Conservation (phyloP, 169 alveolate species). For the Plasmodium gonderi region DNA sequence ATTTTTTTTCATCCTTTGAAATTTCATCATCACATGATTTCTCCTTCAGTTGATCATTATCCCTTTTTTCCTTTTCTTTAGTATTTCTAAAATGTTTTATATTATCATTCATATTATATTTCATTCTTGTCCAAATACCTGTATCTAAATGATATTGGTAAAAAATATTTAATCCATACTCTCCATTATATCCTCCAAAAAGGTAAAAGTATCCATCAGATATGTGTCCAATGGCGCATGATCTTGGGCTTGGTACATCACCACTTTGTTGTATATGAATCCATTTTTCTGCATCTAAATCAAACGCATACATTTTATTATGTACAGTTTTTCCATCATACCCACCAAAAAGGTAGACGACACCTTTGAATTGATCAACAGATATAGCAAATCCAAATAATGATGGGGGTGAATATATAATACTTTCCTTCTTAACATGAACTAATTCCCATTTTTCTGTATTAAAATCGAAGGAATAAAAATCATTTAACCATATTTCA, state of each 20-base stretch:
- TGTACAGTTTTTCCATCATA: conserved; percentile 16
- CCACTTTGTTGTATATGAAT: conserved; percentile 32
- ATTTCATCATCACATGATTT: not conserved
- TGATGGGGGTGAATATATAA: conserved; percentile 4
- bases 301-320: conserved; percentile 26
- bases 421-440: conserved; percentile 13
- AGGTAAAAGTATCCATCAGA: conserved; percentile 34
- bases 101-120: conserved; percentile 4
- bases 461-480: conserved; percentile 15
- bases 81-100: not conserved
- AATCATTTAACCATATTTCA: conserved; percentile 30
- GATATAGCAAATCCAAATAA: conserved; percentile 36
- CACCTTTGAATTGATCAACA: conserved; percentile 8
- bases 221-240: conserved; percentile 30
- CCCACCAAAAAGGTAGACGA: conserved; percentile 28
- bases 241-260: conserved; percentile 23
- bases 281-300: conserved; percentile 23
- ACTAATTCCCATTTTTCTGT: conserved; percentile 19
- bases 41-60: not conserved
- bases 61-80: not conserved
- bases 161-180: conserved; percentile 2
- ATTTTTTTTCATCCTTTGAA: not conserved
- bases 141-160: conserved; percentile 38
- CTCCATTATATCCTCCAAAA: conserved; percentile 56
- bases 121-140: conserved; percentile 36